Evolutionary conservation across 805 yeast genomes (phyloP).

Genomic region (Kazachstania viticola): DNA sequence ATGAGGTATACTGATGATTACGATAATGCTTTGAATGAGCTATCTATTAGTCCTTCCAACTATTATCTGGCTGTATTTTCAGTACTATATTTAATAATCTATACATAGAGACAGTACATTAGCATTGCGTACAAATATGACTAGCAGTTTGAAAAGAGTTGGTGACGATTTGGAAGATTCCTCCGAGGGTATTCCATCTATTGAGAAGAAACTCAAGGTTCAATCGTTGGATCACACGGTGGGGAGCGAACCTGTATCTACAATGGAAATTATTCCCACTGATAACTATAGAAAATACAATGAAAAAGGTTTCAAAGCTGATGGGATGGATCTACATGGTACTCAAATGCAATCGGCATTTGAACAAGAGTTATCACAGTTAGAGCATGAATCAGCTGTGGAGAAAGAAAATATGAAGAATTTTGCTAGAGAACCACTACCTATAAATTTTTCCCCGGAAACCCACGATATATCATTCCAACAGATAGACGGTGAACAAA

Average conservation of each 20-base stretch:
- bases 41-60: too few relatives aligned
- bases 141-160: conserved; percentile 4
- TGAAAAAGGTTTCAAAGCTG: conserved; percentile 22
- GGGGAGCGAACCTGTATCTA: conserved; percentile 26
- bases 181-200: conserved; percentile 1
- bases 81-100: too few relatives aligned
- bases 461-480: conserved; percentile 59
- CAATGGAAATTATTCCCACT: conserved; percentile 25
- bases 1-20: too few relatives aligned
- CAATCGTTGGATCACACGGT: conserved; percentile 24
- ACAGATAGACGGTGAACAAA: conserved; percentile 91
- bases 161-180: conserved; percentile 9
- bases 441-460: conserved; percentile 36
- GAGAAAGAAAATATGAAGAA: conserved; percentile 20
- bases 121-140: too few relatives aligned
- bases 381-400: conserved; percentile 23
- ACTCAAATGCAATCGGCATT: conserved; percentile 16
- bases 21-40: too few relatives aligned
- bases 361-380: conserved; percentile 21
- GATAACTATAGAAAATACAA: conserved; percentile 22
- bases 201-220: conserved; percentile 17
- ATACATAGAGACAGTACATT: too few relatives aligned
- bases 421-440: conserved; percentile 51
- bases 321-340: conserved; percentile 15
- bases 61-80: too few relatives aligned